Conservation (phyloP, 2,329 filamentous ascomycete species). For the Monosporascus sp. region DNA sequence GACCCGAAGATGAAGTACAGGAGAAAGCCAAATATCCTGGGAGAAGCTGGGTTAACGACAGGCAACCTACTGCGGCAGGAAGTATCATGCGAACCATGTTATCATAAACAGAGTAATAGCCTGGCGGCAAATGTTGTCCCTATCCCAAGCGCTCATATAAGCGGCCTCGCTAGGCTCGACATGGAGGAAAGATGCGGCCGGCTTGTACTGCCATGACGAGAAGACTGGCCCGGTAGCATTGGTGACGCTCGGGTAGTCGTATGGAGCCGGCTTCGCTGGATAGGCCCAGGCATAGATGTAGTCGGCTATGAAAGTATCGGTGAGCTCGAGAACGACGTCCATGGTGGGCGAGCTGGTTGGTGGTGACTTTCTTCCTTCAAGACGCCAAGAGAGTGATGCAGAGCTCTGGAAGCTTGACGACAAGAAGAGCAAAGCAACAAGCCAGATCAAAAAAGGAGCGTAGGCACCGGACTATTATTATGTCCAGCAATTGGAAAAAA, state of each 20-base stretch:
- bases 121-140: constrained; percentile 76
- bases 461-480: neutral
- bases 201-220: constrained; percentile 63
- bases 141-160: constrained; percentile 69
- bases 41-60: constrained; percentile 1
- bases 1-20: constrained; percentile 82
- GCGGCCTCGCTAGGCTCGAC: constrained; percentile 69
- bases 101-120: constrained; percentile 71
- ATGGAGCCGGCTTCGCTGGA: constrained; percentile 52
- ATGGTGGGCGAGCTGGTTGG: constrained; percentile 44
- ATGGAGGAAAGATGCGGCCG: constrained; percentile 64
- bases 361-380: neutral
- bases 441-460: neutral
- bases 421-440: constrained; percentile 8
- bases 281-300: constrained; percentile 66
- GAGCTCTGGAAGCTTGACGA: constrained; percentile 21
- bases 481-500: neutral
- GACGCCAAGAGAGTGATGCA: constrained; percentile 7
- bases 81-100: constrained; percentile 62
- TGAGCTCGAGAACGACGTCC: constrained; percentile 86
- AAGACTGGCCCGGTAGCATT: constrained; percentile 53
- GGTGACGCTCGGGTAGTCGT: constrained; percentile 43
- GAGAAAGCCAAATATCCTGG: constrained; percentile 76
- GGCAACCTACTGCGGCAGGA: neutral
- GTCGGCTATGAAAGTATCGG: constrained; percentile 79